Percentiles rank a stretch among this genome's conserved stretches.
phyloP scores from a whole-genome alignment of 2,329 filamentous ascomycete genomes.

The Xylariales sp. region DNA sequence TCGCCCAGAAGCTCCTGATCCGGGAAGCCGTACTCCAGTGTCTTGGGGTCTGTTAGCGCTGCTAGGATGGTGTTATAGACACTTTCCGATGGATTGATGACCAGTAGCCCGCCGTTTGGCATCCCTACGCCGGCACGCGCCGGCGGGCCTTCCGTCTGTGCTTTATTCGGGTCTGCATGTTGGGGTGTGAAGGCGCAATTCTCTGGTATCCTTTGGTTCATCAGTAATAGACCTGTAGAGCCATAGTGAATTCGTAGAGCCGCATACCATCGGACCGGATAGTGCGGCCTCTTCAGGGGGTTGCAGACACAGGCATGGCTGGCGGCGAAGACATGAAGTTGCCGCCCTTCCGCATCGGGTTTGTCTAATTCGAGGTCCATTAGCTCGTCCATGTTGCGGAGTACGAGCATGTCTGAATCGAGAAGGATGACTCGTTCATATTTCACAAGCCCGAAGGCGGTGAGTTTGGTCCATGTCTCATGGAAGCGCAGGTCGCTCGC shows the following conservation, averaged over 20 bases:
- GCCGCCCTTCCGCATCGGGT: constrained; percentile 33
- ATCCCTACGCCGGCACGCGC: constrained; percentile 42
- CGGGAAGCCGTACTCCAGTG: constrained; percentile 48
- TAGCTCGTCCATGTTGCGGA: constrained; percentile 85
- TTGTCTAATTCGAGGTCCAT: constrained; percentile 75
- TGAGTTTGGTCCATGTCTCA: constrained; percentile 86
- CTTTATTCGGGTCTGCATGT: constrained; percentile 39
- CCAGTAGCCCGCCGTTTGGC: constrained; percentile 53
- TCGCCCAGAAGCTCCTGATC: constrained; percentile 56
- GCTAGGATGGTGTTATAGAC: constrained; percentile 49
- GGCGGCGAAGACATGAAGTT: constrained; percentile 71
- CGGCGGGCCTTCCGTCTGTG: constrained; percentile 42
- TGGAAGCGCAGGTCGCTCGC: constrained; percentile 77
- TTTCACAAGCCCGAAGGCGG: constrained; percentile 69
- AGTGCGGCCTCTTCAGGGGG: constrained; percentile 71
- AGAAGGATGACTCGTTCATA: constrained; percentile 78
- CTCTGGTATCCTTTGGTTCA: constrained; percentile 57
- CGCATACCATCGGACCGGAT: too few species aligned
- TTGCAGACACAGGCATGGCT: constrained; percentile 85
- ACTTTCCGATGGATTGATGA: constrained; percentile 45
- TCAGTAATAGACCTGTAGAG: too few species aligned
- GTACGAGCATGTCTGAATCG: constrained; percentile 82
- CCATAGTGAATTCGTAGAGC: too few species aligned
- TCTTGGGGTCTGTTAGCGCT: constrained; percentile 42
- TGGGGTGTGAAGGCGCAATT: constrained; percentile 57